phyloP scores from a whole-genome alignment of 371 early-diverging fungal species.

The Zychaea mexicana region DNA sequence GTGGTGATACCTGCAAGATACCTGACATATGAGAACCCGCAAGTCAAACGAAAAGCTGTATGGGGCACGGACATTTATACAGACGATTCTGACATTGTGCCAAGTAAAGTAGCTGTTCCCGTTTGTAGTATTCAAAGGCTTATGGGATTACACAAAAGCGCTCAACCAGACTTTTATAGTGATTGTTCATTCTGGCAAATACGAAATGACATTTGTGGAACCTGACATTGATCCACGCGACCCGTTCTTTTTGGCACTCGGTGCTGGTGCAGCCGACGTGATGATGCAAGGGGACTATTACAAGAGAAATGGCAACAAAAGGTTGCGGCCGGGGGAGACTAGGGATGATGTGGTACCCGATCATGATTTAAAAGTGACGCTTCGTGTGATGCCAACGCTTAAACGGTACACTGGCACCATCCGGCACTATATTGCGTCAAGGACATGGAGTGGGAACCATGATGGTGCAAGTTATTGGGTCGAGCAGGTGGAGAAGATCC shows the following conservation, averaged over 20 bases:
- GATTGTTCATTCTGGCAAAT: conserved; percentile 48
- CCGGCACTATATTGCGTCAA: conserved; percentile 63
- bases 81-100: conserved; percentile 87
- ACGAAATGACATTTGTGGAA: conserved; percentile 25
- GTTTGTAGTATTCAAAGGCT: background rate
- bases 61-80: conserved; percentile 92
- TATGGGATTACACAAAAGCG: no score
- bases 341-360: conserved; percentile 31
- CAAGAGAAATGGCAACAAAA: conserved; percentile 15
- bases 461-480: conserved; percentile 77
- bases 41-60: conserved; percentile 62
- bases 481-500: conserved; percentile 51
- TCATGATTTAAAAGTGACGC: conserved; percentile 68
- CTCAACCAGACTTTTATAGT: conserved; percentile 17
- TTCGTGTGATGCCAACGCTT: conserved; percentile 79
- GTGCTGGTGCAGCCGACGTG: conserved; percentile 22
- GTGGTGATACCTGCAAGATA: conserved; percentile 58
- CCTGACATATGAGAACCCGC: conserved; percentile 55
- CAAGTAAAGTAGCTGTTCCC: conserved; percentile 53
- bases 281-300: background rate
- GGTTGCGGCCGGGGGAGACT: conserved; percentile 23
- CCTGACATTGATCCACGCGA: conserved; percentile 29
- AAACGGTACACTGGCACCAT: conserved; percentile 66
- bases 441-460: conserved; percentile 74
- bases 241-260: conserved; percentile 33